Evolutionary conservation across 192 early-diverging fungal genomes (phyloP).

Genomic region (Fimicolochytrium jonesii): DNA sequence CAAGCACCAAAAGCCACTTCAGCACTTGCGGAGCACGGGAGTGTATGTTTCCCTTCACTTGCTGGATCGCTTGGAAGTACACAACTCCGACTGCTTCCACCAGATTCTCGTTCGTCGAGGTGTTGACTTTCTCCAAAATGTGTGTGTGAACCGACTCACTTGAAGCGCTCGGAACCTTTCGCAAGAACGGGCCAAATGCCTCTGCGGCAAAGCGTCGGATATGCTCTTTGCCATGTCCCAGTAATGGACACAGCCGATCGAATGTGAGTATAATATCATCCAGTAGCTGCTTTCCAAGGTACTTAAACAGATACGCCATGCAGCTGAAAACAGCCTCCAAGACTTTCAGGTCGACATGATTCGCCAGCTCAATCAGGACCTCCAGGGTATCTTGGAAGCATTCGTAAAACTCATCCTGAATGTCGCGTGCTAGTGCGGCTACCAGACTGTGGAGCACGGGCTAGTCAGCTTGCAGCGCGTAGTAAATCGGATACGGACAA

Average conservation of each 20-base stretch:
- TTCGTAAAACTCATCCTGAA: slow-evolving; percentile 86
- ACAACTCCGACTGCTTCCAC: slow-evolving; percentile 73
- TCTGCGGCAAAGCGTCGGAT: slow-evolving; percentile 88
- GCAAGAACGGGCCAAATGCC: slow-evolving; percentile 83
- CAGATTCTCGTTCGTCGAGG: slow-evolving; percentile 43
- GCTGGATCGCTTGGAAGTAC: slow-evolving; percentile 80
- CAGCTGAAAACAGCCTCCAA: slow-evolving; percentile 68
- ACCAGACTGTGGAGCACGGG: slow-evolving; percentile 52
- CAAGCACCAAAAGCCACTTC: slow-evolving; percentile 11
- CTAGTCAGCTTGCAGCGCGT: not conserved
- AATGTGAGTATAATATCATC: slow-evolving; percentile 71
- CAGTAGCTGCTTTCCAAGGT: slow-evolving; percentile 66
- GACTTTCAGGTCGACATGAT: slow-evolving; percentile 68
- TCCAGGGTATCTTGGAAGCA: too few relatives aligned
- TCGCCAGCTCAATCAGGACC: too few relatives aligned
- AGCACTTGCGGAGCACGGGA: slow-evolving; percentile 47
- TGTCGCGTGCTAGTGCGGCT: slow-evolving; percentile 79
- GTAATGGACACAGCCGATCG: slow-evolving; percentile 63
- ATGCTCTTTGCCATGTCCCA: slow-evolving; percentile 69
- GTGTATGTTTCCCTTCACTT: slow-evolving; percentile 54
- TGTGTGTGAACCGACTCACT: slow-evolving; percentile 59
- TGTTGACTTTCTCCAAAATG: slow-evolving; percentile 51
- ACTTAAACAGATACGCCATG: slow-evolving; percentile 90
- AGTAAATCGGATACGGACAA: not conserved
- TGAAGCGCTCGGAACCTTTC: slow-evolving; percentile 64